Evolutionary conservation across 768 basidiomycete genomes (phyloP), one percentile per base, ranked within the genome.

Genomic region (Lactarius deliciosus): DNA sequence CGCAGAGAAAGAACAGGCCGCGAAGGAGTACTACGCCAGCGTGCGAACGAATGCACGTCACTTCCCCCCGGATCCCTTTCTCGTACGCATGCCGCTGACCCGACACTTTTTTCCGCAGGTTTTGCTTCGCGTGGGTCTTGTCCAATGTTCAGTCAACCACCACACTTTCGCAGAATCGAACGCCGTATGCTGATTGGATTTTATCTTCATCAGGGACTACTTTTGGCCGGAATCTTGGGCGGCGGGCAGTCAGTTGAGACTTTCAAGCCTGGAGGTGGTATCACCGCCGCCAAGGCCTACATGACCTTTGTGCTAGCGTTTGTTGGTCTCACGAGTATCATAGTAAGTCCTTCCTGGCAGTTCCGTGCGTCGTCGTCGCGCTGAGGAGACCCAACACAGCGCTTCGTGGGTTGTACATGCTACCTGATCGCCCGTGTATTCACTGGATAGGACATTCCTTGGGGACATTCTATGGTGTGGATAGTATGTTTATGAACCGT

Each of bases 21-120:
- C 90, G 11, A 89, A 87, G 73, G 91, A 93, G 71, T 95, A 94
- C 77, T 96, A 94, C 75, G 91, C 92, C 0, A 88, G 87, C 72
- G 91, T 95, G 62, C 80, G 93, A 69, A 94, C 92, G 8, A 94
- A 94, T 77, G 90, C 82, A 56, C 56, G 78, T 68, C n/a, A 22
- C 47, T 22, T 20, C 28, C 40, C 25, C 18, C 32, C 34, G 34
- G 11, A 43, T 40, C 25, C 15, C 43, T 2, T 1, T 38, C 36
- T 38, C 38, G 7, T 34, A 28, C 20, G 36, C 22, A 53, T 9
- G 9, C 18, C 41, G 4, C 41, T 69, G 32, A 62, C 43, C 41
- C 20, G 18, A 9, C 45, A 11, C 45, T 22, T 22, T n/a, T 16
- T 34, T 22, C 40, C 40, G 38, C 60, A 87, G 84, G 85, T 89